Evolutionary conservation across 495 filamentous ascomycete species (phyloP).

Genomic region (Trichoderma virens): DNA sequence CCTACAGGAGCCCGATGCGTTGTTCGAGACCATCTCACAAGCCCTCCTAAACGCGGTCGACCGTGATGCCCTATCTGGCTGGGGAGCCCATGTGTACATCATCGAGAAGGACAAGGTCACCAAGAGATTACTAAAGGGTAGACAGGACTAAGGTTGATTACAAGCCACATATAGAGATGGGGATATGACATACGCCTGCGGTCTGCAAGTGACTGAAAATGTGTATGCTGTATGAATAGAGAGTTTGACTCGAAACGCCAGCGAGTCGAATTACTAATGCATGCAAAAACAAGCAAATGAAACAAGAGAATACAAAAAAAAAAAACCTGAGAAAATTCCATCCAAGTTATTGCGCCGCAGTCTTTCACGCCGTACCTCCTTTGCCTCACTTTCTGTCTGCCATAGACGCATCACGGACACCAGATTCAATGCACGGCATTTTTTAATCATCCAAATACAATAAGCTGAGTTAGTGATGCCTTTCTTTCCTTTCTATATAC

Average conservation of each 20-base stretch:
- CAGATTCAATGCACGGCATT: too few relatives aligned
- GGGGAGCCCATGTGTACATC: constrained; percentile 97
- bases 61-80: constrained; percentile 90
- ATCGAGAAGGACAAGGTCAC: constrained; percentile 99
- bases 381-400: too few relatives aligned
- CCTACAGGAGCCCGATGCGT: constrained; percentile 75
- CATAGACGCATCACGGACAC: too few relatives aligned
- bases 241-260: background rate
- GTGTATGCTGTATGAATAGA: background rate
- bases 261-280: background rate
- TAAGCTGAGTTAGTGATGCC: background rate
- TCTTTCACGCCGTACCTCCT: too few relatives aligned
- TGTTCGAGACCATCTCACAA: constrained; percentile 98
- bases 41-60: constrained; percentile 94
- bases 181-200: background rate
- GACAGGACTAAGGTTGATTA: constrained; percentile 41
- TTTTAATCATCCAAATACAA: background rate
- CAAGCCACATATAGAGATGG: background rate
- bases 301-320: background rate
- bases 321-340: background rate
- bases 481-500: constrained; percentile 7
- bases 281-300: background rate
- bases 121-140: constrained; percentile 92
- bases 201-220: background rate
- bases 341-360: background rate